Evolutionary conservation across 768 basidiomycete genomes (phyloP).

Genomic region (Tulasnella sp.): DNA sequence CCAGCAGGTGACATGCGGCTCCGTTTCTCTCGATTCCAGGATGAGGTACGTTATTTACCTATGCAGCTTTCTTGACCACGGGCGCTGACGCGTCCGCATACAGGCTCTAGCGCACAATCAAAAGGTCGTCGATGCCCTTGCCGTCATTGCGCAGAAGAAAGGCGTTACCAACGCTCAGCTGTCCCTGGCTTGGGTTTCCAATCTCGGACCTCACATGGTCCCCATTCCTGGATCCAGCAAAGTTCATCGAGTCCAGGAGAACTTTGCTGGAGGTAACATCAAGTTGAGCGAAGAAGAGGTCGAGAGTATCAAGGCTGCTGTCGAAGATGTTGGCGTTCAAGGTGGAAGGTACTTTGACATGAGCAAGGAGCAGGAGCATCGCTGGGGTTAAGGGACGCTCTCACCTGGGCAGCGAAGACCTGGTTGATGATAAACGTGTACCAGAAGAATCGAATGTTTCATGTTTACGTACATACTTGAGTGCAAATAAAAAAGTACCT

Average conservation of each 20-base stretch:
- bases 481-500: too few relatives aligned
- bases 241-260: conserved; percentile 15
- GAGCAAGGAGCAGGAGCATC: neutral
- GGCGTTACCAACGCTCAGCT: conserved; percentile 37
- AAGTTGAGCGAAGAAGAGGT: neutral
- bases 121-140: conserved; percentile 37
- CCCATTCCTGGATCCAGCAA: conserved; percentile 39
- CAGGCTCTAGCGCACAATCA: conserved; percentile 39
- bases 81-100: conserved; percentile 20
- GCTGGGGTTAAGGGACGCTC: neutral
- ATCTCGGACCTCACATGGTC: conserved; percentile 38
- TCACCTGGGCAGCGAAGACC: too few relatives aligned
- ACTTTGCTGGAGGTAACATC: neutral
- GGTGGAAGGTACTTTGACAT: conserved; percentile 13
- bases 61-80: conserved; percentile 19
- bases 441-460: neutral
- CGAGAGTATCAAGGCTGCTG: neutral
- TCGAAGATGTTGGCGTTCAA: neutral
- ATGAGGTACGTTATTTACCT: conserved; percentile 30
- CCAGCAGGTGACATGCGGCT: conserved; percentile 39
- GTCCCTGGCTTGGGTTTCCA: conserved; percentile 38
- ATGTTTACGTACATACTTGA: neutral
- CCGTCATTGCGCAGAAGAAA: conserved; percentile 36
- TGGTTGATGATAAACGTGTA: neutral
- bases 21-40: conserved; percentile 39